phyloP scores from a whole-genome alignment of 208 protist genomes.

The Leptomonas pyrrhocoris region DNA sequence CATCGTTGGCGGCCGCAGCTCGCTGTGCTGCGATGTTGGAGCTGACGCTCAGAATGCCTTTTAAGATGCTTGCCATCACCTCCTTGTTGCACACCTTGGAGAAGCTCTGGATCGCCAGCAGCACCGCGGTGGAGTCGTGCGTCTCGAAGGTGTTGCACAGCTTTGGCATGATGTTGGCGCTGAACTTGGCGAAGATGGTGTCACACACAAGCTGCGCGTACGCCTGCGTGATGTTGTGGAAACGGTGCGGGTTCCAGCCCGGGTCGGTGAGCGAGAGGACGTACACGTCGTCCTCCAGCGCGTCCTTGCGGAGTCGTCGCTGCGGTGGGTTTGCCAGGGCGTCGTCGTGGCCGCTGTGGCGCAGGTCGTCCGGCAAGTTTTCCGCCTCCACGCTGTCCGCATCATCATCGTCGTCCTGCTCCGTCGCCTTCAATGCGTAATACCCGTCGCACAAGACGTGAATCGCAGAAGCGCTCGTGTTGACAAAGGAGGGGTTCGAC shows the following conservation, averaged over 20 bases:
- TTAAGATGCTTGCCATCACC: conserved; percentile 85
- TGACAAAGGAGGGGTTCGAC: conserved; percentile 51
- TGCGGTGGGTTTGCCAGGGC: neutral
- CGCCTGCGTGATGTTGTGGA: conserved; percentile 80
- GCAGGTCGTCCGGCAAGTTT: conserved; percentile 1
- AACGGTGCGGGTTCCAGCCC: conserved; percentile 74
- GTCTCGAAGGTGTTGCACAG: conserved; percentile 86
- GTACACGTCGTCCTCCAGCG: conserved; percentile 74
- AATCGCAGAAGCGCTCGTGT: conserved; percentile 76
- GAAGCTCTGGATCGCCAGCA: conserved; percentile 87
- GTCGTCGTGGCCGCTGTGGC: neutral
- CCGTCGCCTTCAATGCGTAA: conserved; percentile 45
- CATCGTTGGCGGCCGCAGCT: neutral
- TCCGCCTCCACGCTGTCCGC: conserved; percentile 30
- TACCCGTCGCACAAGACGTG: conserved; percentile 83
- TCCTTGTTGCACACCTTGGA: conserved; percentile 73
- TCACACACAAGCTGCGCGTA: conserved; percentile 68
- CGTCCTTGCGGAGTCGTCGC: conserved; percentile 42
- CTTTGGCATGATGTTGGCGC: conserved; percentile 89
- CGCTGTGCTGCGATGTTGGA: conserved; percentile 52
- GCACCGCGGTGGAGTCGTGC: conserved; percentile 78
- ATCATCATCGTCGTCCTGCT: conserved; percentile 60
- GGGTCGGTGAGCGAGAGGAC: conserved; percentile 78
- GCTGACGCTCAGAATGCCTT: conserved; percentile 80
- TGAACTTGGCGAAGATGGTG: conserved; percentile 79